phyloP scores from a whole-genome alignment of 2,329 filamentous ascomycete species.

The Juglanconis oblonga region DNA sequence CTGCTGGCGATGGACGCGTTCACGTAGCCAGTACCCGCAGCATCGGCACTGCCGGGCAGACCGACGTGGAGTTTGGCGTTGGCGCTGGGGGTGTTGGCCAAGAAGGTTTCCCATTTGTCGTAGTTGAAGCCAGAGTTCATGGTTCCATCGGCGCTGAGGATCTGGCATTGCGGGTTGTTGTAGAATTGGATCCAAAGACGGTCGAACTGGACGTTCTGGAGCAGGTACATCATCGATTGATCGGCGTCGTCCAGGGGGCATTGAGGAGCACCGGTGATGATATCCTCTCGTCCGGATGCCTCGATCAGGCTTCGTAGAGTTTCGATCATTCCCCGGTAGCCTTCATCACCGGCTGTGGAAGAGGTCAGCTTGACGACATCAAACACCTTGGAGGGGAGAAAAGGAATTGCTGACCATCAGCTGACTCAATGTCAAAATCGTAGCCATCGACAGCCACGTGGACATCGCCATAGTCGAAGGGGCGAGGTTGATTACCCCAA shows the following conservation, averaged over 20 bases:
- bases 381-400: background rate
- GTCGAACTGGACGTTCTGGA: slow-evolving; percentile 37
- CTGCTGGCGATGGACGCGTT: slow-evolving; percentile 16
- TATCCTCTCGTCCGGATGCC: slow-evolving; percentile 14
- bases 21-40: slow-evolving; percentile 27
- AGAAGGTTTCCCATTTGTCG: slow-evolving; percentile 31
- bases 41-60: slow-evolving; percentile 29
- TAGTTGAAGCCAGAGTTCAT: slow-evolving; percentile 33
- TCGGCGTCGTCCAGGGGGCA: slow-evolving; percentile 36
- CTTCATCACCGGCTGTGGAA: slow-evolving; percentile 21
- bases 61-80: slow-evolving; percentile 38
- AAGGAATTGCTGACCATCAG: slow-evolving; percentile 20
- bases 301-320: slow-evolving; percentile 20
- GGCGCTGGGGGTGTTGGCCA: slow-evolving; percentile 29
- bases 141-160: slow-evolving; percentile 25
- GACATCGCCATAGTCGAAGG: slow-evolving; percentile 35
- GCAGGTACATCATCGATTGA: slow-evolving; percentile 42
- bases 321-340: slow-evolving; percentile 28
- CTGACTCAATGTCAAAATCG: slow-evolving; percentile 47
- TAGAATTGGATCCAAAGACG: slow-evolving; percentile 46
- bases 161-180: slow-evolving; percentile 42
- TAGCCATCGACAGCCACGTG: slow-evolving; percentile 48
- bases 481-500: slow-evolving; percentile 31
- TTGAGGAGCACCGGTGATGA: slow-evolving; percentile 40
- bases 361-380: background rate